phyloP scores from a whole-genome alignment of 2,329 filamentous ascomycete species.

The Tolypocladium sp. region DNA sequence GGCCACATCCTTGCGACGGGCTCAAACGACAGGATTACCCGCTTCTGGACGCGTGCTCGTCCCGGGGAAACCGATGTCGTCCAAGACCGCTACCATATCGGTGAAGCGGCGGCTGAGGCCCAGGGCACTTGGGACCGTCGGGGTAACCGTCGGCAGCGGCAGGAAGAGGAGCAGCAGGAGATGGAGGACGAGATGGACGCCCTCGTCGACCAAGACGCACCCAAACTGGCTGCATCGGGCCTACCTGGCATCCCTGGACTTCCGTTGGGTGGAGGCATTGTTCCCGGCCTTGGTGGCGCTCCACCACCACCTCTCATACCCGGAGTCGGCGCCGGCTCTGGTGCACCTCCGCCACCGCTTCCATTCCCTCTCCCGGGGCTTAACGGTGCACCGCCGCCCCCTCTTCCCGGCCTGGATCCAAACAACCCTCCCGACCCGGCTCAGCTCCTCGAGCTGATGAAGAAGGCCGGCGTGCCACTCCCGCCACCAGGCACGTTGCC shows the following conservation, averaged over 20 bases:
- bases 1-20: constrained; percentile 93
- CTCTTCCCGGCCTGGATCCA: constrained; percentile 47
- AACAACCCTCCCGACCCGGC: constrained; percentile 53
- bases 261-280: constrained; percentile 28
- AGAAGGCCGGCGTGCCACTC: constrained; percentile 53
- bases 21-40: constrained; percentile 91
- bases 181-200: constrained; percentile 89
- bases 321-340: constrained; percentile 35
- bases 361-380: constrained; percentile 43
- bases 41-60: constrained; percentile 89
- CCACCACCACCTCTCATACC: constrained; percentile 36
- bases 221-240: constrained; percentile 35
- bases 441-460: constrained; percentile 55
- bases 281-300: constrained; percentile 31
- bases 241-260: constrained; percentile 54
- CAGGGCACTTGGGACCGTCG: constrained; percentile 90
- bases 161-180: constrained; percentile 91
- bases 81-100: constrained; percentile 92
- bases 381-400: constrained; percentile 36
- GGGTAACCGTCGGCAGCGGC: constrained; percentile 66
- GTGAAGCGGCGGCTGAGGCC: constrained; percentile 84
- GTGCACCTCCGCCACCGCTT: constrained; percentile 37
- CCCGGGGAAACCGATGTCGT: constrained; percentile 80
- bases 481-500: constrained; percentile 41
- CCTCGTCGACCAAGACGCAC: constrained; percentile 78